Evolutionary conservation across 345 rosid genomes (phyloP).

Genomic region (Moringa oleifera): DNA sequence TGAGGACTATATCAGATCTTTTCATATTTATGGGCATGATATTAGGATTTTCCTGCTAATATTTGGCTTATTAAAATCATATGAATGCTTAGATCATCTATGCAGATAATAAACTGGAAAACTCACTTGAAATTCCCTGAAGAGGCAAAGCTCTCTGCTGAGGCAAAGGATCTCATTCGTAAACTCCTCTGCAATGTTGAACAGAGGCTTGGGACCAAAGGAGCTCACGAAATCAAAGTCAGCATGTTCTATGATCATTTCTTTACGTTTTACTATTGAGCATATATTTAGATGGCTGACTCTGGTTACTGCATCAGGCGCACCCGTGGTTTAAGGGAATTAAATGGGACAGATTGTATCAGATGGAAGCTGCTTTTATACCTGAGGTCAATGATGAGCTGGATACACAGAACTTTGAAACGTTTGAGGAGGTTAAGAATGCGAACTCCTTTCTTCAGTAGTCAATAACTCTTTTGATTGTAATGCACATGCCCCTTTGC

Average conservation of each 20-base stretch:
- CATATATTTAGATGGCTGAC: background rate
- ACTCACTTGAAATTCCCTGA: slow-evolving; percentile 57
- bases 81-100: slow-evolving; percentile 28
- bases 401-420: slow-evolving; percentile 65
- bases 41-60: slow-evolving; percentile 1
- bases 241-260: slow-evolving; percentile 17
- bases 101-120: slow-evolving; percentile 73
- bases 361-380: slow-evolving; percentile 54
- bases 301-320: slow-evolving; percentile 24
- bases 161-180: slow-evolving; percentile 56
- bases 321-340: slow-evolving; percentile 58
- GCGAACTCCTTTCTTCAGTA: background rate
- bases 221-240: slow-evolving; percentile 62
- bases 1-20: background rate
- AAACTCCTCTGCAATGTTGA: slow-evolving; percentile 61
- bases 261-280: background rate
- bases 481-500: too few species aligned
- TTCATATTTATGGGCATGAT: slow-evolving; percentile 1
- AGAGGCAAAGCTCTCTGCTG: slow-evolving; percentile 53
- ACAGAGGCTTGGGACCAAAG: slow-evolving; percentile 62
- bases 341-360: slow-evolving; percentile 58
- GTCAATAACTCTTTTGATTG: background rate
- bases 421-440: slow-evolving; percentile 59
- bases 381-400: slow-evolving; percentile 60
- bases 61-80: slow-evolving; percentile 21